A percentile compares a stretch with the other conserved stretches of the same genome.
Evolutionary conservation across 129 eudicot species (phyloP).

Genomic region (Centella asiatica): DNA sequence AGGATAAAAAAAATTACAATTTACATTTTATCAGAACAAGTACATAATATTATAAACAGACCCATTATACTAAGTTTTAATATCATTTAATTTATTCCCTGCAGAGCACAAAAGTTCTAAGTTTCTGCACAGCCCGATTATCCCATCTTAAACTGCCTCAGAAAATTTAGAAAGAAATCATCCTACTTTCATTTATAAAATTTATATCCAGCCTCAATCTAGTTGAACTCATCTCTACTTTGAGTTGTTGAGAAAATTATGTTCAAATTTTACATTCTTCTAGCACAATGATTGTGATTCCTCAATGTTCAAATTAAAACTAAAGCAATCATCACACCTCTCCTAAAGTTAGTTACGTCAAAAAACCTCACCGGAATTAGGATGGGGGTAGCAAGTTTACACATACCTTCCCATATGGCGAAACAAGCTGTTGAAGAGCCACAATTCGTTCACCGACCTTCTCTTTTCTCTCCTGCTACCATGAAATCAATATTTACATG

Average conservation of each 20-base stretch:
- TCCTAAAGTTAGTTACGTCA: neutral
- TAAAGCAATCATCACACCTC: neutral
- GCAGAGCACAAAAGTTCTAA: neutral
- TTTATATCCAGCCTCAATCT: too few relatives aligned
- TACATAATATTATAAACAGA: too few relatives aligned
- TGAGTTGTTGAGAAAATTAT: too few relatives aligned
- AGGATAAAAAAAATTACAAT: too few relatives aligned
- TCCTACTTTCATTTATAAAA: neutral
- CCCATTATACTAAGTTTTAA: too few relatives aligned
- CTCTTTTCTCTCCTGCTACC: conserved; percentile 62
- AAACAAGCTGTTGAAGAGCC: conserved; percentile 88
- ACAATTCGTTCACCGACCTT: conserved; percentile 73
- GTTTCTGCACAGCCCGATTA: neutral
- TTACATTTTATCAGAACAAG: neutral
- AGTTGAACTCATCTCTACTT: too few relatives aligned
- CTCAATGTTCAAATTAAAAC: too few relatives aligned
- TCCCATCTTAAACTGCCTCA: conserved; percentile 9
- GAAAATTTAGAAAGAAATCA: neutral
- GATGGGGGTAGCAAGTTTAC: neutral
- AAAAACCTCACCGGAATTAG: neutral
- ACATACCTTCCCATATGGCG: conserved; percentile 86
- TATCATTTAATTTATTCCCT: neutral
- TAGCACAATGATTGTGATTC: too few relatives aligned
- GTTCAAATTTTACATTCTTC: too few relatives aligned
- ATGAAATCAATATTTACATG: conserved; percentile 10